These are phyloP conservation scores for Protostelium mycophagum DNA, from an alignment of 78 protist species.

Conservation along the genomic window DNA sequence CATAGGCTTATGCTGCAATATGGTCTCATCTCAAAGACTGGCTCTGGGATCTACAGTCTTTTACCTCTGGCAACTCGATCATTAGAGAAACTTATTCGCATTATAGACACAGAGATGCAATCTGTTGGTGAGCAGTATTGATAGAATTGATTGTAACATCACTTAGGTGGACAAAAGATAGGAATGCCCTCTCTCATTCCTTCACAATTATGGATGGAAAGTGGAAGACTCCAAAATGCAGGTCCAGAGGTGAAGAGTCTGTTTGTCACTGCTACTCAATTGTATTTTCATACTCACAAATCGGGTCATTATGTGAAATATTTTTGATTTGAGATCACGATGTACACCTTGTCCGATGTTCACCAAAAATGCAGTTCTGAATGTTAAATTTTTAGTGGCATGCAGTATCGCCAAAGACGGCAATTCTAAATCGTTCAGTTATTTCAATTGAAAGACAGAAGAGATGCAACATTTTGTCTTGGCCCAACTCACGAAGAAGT, in stretches of 20 bases:
- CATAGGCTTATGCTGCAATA: neutral
- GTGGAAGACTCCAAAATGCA: conserved; percentile 50
- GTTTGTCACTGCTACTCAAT: neutral
- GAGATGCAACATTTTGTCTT: conserved; percentile 45
- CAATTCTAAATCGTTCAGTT: conserved; percentile 20
- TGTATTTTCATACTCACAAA: too few species aligned
- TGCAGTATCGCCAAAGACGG: neutral
- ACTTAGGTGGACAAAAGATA: conserved; percentile 45
- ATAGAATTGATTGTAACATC: too few species aligned
- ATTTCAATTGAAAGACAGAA: conserved; percentile 53
- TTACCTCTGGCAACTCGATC: conserved; percentile 42
- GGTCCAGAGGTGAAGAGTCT: conserved; percentile 24
- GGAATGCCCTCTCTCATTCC: conserved; percentile 43
- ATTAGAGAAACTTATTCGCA: conserved; percentile 26
- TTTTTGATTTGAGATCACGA: neutral
- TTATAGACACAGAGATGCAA: conserved; percentile 55
- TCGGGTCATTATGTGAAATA: neutral
- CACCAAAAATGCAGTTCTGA: too few species aligned
- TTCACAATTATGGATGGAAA: conserved; percentile 38
- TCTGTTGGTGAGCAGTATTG: conserved; percentile 7
- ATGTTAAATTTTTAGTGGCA: too few species aligned
- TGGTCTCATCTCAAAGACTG: neutral
- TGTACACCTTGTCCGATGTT: too few species aligned
- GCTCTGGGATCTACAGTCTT: conserved; percentile 32
- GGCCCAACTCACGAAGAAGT: conserved; percentile 85